A percentile compares a stretch with the other conserved stretches of the same genome.
These are phyloP conservation scores for Zygnema cylindricum DNA, from an alignment of 139 green algal species.

Conservation along the genomic window DNA sequence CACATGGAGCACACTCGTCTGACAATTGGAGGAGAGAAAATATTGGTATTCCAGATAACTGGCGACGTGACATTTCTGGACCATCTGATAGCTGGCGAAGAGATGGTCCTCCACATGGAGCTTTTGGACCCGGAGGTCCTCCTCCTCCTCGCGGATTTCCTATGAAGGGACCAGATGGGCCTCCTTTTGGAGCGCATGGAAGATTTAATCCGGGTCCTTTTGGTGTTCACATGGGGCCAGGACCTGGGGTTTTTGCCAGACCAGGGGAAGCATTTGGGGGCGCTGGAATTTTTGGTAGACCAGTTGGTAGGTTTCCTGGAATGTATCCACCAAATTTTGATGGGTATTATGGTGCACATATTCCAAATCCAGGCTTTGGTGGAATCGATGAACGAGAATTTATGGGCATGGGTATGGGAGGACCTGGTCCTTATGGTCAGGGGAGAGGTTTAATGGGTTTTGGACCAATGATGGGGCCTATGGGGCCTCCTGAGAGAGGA, in stretches of 20 bases:
- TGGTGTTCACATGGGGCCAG: background rate
- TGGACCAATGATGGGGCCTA: background rate
- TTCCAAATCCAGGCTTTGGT: background rate
- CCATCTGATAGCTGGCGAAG: background rate
- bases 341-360: background rate
- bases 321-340: constrained; percentile 1
- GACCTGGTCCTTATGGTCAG: background rate
- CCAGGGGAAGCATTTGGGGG: background rate
- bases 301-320: background rate
- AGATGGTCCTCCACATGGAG: background rate
- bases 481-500: background rate
- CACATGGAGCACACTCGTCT: background rate
- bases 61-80: background rate
- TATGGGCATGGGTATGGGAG: background rate
- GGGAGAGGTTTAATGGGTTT: background rate
- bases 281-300: background rate
- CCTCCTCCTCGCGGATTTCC: background rate
- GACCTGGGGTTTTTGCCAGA: background rate
- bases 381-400: background rate
- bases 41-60: background rate
- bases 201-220: background rate
- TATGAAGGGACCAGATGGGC: background rate
- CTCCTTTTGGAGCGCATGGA: background rate
- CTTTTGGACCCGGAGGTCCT: background rate
- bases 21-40: background rate